Conservation (phyloP, 2,329 filamentous ascomycete species). For the Periconia digitata region DNA sequence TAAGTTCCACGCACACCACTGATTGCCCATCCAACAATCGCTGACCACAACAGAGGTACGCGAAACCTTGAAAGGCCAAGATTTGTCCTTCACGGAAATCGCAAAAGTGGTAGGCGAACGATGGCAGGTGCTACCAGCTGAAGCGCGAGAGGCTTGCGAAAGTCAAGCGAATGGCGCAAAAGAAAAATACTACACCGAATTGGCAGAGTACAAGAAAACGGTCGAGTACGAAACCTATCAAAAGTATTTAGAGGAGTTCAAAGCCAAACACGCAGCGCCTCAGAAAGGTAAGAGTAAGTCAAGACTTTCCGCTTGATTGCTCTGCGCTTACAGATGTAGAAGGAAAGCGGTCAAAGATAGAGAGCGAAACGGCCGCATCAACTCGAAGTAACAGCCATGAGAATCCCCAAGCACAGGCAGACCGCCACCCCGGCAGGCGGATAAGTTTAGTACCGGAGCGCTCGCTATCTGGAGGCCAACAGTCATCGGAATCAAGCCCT, state of each 20-base stretch:
- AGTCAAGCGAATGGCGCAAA: conserved; percentile 71
- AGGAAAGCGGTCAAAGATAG: conserved; percentile 48
- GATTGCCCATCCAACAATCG: not conserved
- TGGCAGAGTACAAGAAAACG: conserved; percentile 78
- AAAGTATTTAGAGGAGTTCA: conserved; percentile 76
- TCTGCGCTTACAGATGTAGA: conserved; percentile 31
- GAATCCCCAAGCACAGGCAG: conserved; percentile 12
- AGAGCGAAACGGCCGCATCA: conserved; percentile 40
- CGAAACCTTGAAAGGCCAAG: conserved; percentile 74
- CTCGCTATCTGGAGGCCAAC: conserved; percentile 16
- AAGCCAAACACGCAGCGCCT: conserved; percentile 62
- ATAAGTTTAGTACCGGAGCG: conserved; percentile 30
- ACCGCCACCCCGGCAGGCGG: conserved; percentile 27
- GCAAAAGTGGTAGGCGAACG: conserved; percentile 80
- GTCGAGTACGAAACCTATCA: conserved; percentile 67
- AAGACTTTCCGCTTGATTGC: not conserved
- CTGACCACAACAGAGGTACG: conserved; percentile 63
- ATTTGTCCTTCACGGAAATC: conserved; percentile 79
- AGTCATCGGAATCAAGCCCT: conserved; percentile 30
- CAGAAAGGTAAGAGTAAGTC: conserved; percentile 34
- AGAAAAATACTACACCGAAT: conserved; percentile 73
- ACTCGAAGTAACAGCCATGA: conserved; percentile 36
- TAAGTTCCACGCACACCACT: conserved; percentile 47
- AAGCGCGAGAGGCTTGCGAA: conserved; percentile 73
- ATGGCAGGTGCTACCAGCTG: conserved; percentile 71